Evolutionary conservation across 2,329 filamentous ascomycete species (phyloP).

Genomic region (Xylaria digitata): DNA sequence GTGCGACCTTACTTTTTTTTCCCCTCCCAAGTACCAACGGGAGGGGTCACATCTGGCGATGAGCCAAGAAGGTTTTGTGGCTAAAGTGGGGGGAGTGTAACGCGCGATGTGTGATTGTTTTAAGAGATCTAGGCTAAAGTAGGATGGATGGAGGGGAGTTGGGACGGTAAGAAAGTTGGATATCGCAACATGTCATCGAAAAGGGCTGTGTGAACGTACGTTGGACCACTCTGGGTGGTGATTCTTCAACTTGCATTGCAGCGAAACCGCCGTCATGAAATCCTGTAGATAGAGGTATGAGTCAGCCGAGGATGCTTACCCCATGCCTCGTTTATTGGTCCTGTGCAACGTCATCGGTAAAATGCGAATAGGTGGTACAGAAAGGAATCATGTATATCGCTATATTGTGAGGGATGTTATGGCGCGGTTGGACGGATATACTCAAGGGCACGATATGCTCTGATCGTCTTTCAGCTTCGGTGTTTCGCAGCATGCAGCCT

Average conservation of each 20-base stretch:
- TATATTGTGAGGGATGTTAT: conserved; percentile 1
- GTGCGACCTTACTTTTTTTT: neutral
- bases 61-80: neutral
- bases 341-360: conserved; percentile 15
- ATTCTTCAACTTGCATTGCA: conserved; percentile 73
- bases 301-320: conserved; percentile 37
- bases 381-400: conserved; percentile 2
- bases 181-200: conserved; percentile 32
- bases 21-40: neutral
- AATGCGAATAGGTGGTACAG: conserved; percentile 5
- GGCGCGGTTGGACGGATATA: conserved; percentile 5
- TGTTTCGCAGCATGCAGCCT: conserved; percentile 33
- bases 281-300: conserved; percentile 58
- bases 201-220: conserved; percentile 55
- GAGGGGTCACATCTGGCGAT: conserved; percentile 10
- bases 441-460: conserved; percentile 17
- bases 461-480: conserved; percentile 29
- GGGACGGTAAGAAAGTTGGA: neutral
- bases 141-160: neutral
- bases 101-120: conserved; percentile 6
- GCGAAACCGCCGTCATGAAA: conserved; percentile 78
- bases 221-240: conserved; percentile 85
- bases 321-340: neutral
- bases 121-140: conserved; percentile 1
- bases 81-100: conserved; percentile 7